Evolutionary conservation across 2,329 filamentous ascomycete genomes (phyloP).

Genomic region (Penicillium sp.): DNA sequence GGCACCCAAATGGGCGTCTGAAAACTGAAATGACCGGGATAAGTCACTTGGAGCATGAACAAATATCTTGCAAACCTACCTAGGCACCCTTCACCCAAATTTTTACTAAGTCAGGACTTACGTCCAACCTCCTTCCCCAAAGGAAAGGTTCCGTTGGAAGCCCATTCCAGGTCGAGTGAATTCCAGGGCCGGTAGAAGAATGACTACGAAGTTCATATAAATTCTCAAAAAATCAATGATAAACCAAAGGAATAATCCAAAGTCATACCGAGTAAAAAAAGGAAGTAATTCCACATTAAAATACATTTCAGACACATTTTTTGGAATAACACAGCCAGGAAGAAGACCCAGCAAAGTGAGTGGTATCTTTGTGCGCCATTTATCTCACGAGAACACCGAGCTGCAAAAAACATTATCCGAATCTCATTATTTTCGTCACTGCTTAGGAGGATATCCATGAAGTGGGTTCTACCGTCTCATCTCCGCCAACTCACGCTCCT

Average conservation of each 20-base stretch:
- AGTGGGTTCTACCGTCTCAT: constrained; percentile 35
- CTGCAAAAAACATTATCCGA: constrained; percentile 12
- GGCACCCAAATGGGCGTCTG: too few relatives aligned
- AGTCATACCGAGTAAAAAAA: neutral
- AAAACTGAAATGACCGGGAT: too few relatives aligned
- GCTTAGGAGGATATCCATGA: neutral
- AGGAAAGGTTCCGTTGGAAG: too few relatives aligned
- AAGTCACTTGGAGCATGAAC: too few relatives aligned
- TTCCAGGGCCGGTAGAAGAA: neutral
- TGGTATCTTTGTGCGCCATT: constrained; percentile 24
- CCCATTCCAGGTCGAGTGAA: too few relatives aligned
- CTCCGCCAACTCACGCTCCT: constrained; percentile 70
- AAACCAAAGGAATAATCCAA: neutral
- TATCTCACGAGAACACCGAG: constrained; percentile 9
- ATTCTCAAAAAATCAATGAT: neutral
- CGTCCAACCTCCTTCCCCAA: too few relatives aligned
- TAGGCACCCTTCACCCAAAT: too few relatives aligned
- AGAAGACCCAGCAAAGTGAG: constrained; percentile 16
- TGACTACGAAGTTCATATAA: neutral
- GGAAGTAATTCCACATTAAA: constrained; percentile 4
- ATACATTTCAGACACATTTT: constrained; percentile 10
- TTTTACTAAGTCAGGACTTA: too few relatives aligned
- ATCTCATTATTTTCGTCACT: constrained; percentile 26
- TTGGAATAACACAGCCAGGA: constrained; percentile 16
- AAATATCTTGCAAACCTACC: too few relatives aligned